These are phyloP conservation scores for Colletotrichum endophyticum DNA, from an alignment of 2,329 filamentous ascomycete species.

Conservation along the genomic window DNA sequence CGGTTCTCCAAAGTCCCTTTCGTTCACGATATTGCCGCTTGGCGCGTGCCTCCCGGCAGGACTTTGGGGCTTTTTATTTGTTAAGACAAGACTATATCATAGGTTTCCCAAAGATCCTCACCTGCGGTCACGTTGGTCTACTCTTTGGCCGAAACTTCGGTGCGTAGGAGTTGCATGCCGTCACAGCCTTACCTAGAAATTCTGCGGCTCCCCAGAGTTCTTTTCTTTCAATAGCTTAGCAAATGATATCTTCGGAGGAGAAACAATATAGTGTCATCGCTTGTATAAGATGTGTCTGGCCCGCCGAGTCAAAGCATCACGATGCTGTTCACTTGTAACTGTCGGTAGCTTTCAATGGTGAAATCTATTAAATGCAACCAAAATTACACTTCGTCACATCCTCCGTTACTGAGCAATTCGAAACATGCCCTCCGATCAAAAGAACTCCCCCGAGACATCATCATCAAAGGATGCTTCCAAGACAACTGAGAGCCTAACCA, in stretches of 20 bases:
- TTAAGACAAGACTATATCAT: accelerated
- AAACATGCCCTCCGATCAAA: background rate
- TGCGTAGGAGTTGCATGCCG: background rate
- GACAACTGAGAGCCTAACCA: background rate
- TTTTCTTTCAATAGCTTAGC: background rate
- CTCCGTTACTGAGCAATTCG: background rate
- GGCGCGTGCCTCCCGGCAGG: accelerated
- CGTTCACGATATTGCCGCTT: background rate
- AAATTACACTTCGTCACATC: background rate
- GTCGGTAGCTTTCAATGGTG: background rate
- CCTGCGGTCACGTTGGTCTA: background rate
- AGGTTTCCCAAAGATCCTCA: background rate
- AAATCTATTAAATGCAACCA: background rate
- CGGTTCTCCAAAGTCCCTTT: background rate
- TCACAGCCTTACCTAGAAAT: background rate
- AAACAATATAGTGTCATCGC: background rate
- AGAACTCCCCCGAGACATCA: background rate
- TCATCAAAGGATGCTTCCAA: background rate
- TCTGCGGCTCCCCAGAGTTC: background rate
- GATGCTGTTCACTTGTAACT: background rate
- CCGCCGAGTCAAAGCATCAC: background rate
- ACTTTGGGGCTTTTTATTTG: background rate
- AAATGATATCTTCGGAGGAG: background rate
- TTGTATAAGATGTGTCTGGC: background rate
- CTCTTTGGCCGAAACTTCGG: background rate